A percentile compares a stretch with the other conserved stretches of the same genome.
phyloP scores from a whole-genome alignment of 129 eudicot genomes.

The Centrapalus pauciflorus region DNA sequence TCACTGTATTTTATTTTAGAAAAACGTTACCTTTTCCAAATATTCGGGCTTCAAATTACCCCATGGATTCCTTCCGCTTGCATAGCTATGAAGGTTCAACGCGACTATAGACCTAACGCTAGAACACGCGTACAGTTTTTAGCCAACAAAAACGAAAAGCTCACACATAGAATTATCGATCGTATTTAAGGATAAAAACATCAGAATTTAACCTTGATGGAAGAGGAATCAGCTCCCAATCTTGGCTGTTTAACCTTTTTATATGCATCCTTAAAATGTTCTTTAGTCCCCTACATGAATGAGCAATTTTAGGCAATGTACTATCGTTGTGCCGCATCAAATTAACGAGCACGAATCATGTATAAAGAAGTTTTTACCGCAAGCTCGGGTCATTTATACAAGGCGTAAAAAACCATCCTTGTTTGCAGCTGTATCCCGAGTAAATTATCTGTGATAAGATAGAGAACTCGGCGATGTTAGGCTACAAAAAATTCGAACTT shows the following conservation, averaged over 20 bases:
- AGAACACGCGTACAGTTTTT: not conserved
- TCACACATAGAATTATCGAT: not conserved
- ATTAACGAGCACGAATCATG: not conserved
- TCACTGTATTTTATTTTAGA: not conserved
- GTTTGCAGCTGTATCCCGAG: constrained; percentile 76
- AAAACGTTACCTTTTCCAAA: constrained; percentile 58
- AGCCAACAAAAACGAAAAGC: not conserved
- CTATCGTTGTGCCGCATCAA: too few relatives aligned
- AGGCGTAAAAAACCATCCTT: constrained; percentile 91
- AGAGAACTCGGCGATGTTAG: not conserved
- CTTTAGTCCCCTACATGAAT: constrained; percentile 63
- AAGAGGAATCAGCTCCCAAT: constrained; percentile 65
- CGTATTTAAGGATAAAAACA: not conserved
- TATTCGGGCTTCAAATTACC: constrained; percentile 79
- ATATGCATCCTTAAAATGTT: constrained; percentile 72
- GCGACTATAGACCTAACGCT: constrained; percentile 83
- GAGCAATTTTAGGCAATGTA: constrained; percentile 7
- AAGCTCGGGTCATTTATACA: constrained; percentile 78
- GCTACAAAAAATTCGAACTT: not conserved
- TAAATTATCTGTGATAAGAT: constrained; percentile 54
- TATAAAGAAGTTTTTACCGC: constrained; percentile 38
- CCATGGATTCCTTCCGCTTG: constrained; percentile 96
- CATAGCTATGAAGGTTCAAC: constrained; percentile 78
- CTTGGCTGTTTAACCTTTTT: constrained; percentile 49
- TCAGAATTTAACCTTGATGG: constrained; percentile 48